Percentiles rank a stretch among this genome's conserved stretches.
These are phyloP conservation scores for Spatholobus suberectus DNA, from an alignment of 306 rosid genomes.

Conservation along the genomic window DNA sequence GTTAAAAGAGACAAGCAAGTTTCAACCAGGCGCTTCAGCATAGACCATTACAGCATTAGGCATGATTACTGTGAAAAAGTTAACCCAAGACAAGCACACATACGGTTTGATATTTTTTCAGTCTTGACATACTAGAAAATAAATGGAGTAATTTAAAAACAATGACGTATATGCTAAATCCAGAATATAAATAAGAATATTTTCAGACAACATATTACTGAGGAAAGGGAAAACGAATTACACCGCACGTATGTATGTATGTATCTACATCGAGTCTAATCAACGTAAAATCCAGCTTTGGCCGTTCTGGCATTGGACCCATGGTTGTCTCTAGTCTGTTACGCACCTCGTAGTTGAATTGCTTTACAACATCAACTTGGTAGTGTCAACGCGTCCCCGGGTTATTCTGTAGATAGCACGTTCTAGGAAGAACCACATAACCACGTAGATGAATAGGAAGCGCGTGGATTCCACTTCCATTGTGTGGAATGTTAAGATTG, in stretches of 20 bases:
- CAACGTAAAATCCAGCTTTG: conserved; percentile 19
- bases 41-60: neutral
- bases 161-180: neutral
- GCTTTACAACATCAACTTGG: neutral
- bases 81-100: neutral
- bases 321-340: conserved; percentile 28
- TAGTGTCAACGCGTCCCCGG: neutral
- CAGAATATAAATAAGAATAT: neutral
- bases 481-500: neutral
- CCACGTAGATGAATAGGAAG: neutral
- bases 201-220: neutral
- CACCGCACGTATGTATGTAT: neutral
- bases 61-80: neutral
- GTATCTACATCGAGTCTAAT: neutral
- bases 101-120: neutral
- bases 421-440: conserved; percentile 16
- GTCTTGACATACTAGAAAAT: neutral
- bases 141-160: neutral
- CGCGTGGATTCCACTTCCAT: conserved; percentile 33
- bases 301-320: conserved; percentile 47
- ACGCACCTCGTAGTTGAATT: neutral
- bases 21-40: neutral
- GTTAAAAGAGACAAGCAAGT: conserved; percentile 23
- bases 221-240: neutral
- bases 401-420: neutral